These are phyloP conservation scores for Colletotrichum gigasporum DNA, from an alignment of 2,329 filamentous ascomycete genomes.

Conservation along the genomic window DNA sequence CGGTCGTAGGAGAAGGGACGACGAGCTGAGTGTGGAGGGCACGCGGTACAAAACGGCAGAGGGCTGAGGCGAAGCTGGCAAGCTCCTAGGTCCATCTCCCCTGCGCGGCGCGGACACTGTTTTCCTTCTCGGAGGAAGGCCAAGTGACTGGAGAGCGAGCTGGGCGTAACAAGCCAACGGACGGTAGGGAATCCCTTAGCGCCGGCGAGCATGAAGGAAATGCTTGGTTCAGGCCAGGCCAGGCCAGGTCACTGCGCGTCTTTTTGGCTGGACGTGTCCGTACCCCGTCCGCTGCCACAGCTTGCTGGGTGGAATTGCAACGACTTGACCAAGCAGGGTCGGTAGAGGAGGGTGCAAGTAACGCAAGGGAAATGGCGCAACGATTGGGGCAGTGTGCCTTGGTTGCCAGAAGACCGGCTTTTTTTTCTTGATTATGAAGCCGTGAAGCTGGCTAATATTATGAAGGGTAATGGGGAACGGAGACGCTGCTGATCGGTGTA, in stretches of 20 bases:
- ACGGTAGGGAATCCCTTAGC: constrained; percentile 23
- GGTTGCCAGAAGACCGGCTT: background rate
- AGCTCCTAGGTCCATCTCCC: background rate
- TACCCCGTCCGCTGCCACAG: constrained; percentile 10
- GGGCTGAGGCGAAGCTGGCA: constrained; percentile 10
- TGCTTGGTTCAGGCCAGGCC: constrained; percentile 13
- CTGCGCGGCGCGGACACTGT: background rate
- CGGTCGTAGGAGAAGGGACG: background rate
- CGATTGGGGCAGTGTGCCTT: background rate
- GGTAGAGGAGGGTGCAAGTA: constrained; percentile 20
- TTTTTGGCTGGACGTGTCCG: constrained; percentile 5
- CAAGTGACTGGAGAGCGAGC: constrained; percentile 2
- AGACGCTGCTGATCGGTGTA: constrained; percentile 15
- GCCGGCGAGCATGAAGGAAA: constrained; percentile 17
- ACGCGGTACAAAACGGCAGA: background rate
- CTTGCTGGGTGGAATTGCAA: constrained; percentile 15
- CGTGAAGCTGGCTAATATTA: background rate
- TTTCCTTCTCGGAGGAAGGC: background rate
- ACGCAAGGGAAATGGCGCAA: background rate
- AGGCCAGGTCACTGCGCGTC: constrained; percentile 4
- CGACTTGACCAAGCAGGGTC: background rate
- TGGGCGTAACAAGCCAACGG: background rate
- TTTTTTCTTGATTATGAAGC: background rate
- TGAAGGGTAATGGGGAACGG: background rate
- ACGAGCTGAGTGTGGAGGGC: constrained; percentile 1